Evolutionary conservation across 805 yeast genomes (phyloP), one percentile per base, ranked within the genome.

Genomic region (Kurtzmaniella cleridarum): DNA sequence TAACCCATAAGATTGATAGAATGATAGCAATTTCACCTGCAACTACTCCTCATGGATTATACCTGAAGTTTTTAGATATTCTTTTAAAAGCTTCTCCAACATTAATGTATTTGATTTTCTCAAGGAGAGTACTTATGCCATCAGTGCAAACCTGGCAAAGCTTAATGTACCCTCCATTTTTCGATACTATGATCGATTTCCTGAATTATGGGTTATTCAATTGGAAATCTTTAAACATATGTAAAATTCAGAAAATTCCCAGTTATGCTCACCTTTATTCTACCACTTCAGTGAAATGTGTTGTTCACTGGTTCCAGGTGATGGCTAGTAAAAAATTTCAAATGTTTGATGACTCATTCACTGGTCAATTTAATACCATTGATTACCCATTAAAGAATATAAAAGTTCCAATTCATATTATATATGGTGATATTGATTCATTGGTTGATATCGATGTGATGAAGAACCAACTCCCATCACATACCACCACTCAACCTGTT

Each of bases 241-340:
- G 78, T 27, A 68, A 73, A 42, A 62, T 77, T 30, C 96, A 90
- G 59, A 91, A 90, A 55, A 63, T 79, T 35, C 73, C 85, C n/a
- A 75, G 86, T 12, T 91, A 87, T 59, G 78, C 87, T 13, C 97
- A 93, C 57, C 67, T 91, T 39, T 91, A 90, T 62, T 85, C 96
- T 2, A 84, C 95, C 16, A 88, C 98, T 0, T 79, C 90, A 2
- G 98, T 90, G 18, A 91, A 90, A 59, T 77, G 85, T 8, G 89
- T 88, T 33, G 97, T 89, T n/a, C 96, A 88, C 60, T 88, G 96
- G 96, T 87, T 88, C 53, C 96, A 88, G 61, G 90, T 91, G 38
- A 85, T 91, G 44, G 71, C 82, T 38, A 71, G 84, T 5, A 77
- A 76, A 34, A 73, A 76, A 35, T 90, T 91, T 59, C 96, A 90